Evolutionary conservation across 352 stramenopile genomes (phyloP), one percentile per base, ranked within the genome.

Genomic region (Phytophthora fragariaefolia): DNA sequence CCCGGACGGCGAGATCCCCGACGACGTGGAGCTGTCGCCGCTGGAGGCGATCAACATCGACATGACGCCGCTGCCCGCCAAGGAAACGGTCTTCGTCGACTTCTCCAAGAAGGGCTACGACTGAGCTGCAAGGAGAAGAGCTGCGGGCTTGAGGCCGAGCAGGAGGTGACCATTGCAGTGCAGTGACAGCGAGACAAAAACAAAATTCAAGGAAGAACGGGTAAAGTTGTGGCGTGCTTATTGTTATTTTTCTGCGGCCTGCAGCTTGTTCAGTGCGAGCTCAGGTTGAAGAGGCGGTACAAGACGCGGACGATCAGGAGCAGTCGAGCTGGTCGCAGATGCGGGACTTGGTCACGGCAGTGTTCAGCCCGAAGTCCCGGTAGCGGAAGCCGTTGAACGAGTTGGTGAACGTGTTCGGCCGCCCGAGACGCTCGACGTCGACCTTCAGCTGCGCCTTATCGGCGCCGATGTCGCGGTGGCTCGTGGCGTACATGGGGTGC

Each of bases 61-160:
- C 73, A 92, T 90, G 80, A 95, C 85, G 68, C 87, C 87, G 47
- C 66, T 93, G 64, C 85, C 83, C 40, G 83, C 80, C 58, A 92
- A 86, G 76, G 71, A 75, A 49, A 86, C 77, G 55, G 85, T 92
- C 40, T 91, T 95, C 60, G 82, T 96, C 22, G 86, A 95, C 73
- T 93, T 93, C 43, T 89, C 82, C 66, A 95, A 92, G 81, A 96
- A 96, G 83, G 76, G 76, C 53, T 92, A 93, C 73, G 79, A 96
- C 64, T 96, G 92, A 80, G 32, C 22, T n/a, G 32, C 1, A 36
- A 12, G 30, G 30, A 36, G 2, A 34, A 38, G 28, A 1, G 49
- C 43, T 50, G 28, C 13, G 13, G 10, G 38, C 9, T 17, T 18
- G n/a, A 26, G n/a, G 18, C 47, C 57, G 42, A 22, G 24, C 50